A percentile compares a stretch with the other conserved stretches of the same genome.
Evolutionary conservation across 108 stramenopile genomes (phyloP).

Genomic region (Pelagomonas calceolata): DNA sequence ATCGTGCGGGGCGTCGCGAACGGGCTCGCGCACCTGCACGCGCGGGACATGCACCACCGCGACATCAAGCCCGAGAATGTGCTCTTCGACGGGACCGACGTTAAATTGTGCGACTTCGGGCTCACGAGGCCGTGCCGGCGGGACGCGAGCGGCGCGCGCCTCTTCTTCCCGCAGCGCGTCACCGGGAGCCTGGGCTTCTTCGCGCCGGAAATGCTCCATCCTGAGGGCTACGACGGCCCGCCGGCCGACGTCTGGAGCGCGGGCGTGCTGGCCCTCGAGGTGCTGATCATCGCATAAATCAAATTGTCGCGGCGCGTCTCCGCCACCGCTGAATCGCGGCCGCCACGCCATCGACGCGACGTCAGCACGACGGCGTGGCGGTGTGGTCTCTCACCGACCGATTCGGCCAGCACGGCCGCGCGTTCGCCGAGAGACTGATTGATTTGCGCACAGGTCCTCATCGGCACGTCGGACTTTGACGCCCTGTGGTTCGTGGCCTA

Average conservation of each 20-base stretch:
- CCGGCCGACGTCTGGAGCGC: not conserved
- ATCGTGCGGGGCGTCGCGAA: not conserved
- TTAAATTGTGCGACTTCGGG: not conserved
- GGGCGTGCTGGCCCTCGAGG: not conserved
- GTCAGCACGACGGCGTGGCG: too few relatives aligned
- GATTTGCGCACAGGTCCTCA: too few relatives aligned
- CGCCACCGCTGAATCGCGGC: too few relatives aligned
- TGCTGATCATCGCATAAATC: too few relatives aligned
- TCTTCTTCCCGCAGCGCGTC: too few relatives aligned
- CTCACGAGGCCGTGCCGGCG: too few relatives aligned
- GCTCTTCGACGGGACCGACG: not conserved
- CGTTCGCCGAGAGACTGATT: too few relatives aligned
- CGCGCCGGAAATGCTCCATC: not conserved
- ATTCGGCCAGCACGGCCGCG: too few relatives aligned
- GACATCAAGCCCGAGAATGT: constrained; percentile 1
- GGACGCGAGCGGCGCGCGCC: not conserved
- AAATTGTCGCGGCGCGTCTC: too few relatives aligned
- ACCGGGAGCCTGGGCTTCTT: not conserved
- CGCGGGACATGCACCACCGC: not conserved
- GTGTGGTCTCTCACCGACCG: too few relatives aligned
- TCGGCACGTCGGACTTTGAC: not conserved
- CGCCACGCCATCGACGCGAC: too few relatives aligned
- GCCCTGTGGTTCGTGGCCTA: not conserved
- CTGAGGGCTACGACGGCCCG: not conserved
- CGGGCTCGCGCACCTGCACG: not conserved